A percentile compares a stretch with the other conserved stretches of the same genome.
These are phyloP conservation scores for Penicillium expansum DNA, from an alignment of 2,329 filamentous ascomycete genomes.

Conservation along the genomic window DNA sequence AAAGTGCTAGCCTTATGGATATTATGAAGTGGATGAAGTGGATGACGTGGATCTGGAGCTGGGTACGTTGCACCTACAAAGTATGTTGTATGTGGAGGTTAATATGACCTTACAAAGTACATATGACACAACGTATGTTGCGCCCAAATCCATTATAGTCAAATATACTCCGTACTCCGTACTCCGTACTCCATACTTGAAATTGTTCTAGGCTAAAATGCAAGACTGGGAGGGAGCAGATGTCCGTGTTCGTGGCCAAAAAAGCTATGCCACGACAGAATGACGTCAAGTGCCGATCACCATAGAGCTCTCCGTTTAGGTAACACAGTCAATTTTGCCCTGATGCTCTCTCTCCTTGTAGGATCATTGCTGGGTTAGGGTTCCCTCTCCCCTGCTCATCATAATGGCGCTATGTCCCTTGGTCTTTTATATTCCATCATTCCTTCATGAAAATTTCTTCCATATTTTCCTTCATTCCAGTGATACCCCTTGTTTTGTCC, in stretches of 20 bases:
- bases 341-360: too few relatives aligned
- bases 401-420: slow-evolving; percentile 7
- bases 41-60: background rate
- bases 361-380: too few relatives aligned
- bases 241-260: slow-evolving; percentile 4
- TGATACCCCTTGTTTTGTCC: slow-evolving; percentile 24
- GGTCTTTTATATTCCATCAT: slow-evolving; percentile 17
- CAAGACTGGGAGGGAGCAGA: slow-evolving; percentile 2
- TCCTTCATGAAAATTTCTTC: slow-evolving; percentile 1
- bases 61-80: background rate
- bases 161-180: too few relatives aligned
- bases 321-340: too few relatives aligned
- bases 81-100: background rate
- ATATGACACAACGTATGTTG: background rate
- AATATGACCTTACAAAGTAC: background rate
- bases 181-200: too few relatives aligned
- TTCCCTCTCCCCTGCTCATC: slow-evolving; percentile 4
- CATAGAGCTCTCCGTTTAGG: background rate
- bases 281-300: slow-evolving; percentile 12
- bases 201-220: background rate
- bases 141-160: background rate
- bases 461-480: slow-evolving; percentile 24
- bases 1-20: slow-evolving; percentile 9
- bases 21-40: background rate
- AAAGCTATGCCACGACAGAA: background rate